These are phyloP conservation scores for Penicillium nordicum DNA, from an alignment of 2,329 filamentous ascomycete species.

Conservation along the genomic window DNA sequence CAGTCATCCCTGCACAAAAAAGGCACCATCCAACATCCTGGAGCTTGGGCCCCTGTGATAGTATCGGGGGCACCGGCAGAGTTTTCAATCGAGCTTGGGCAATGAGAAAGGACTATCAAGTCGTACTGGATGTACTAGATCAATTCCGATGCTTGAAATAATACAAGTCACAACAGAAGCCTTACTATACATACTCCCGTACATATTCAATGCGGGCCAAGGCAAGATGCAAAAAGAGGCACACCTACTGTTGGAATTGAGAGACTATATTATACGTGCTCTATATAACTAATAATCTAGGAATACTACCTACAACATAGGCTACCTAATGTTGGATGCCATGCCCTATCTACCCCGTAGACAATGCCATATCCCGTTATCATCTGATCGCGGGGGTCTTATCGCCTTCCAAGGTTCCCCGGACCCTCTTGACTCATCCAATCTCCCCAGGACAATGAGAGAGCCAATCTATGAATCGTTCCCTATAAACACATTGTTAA, in stretches of 20 bases:
- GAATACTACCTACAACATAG: not conserved
- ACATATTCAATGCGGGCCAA: not conserved
- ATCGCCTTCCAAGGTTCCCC: slow-evolving; percentile 7
- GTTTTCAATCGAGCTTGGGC: slow-evolving; percentile 18
- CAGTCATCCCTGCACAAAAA: slow-evolving; percentile 5
- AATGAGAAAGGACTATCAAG: not conserved
- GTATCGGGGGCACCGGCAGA: slow-evolving; percentile 4
- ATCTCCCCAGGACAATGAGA: not conserved
- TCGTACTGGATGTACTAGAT: slow-evolving; percentile 6
- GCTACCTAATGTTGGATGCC: not conserved
- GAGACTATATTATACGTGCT: not conserved
- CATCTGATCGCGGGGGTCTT: slow-evolving; percentile 17
- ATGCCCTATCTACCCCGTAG: not conserved
- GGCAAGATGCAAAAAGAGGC: not conserved
- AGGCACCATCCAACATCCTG: slow-evolving; percentile 2
- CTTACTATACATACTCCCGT: not conserved
- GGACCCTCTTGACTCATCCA: not conserved
- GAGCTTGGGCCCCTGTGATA: slow-evolving; percentile 14
- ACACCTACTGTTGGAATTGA: not conserved
- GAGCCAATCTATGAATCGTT: not conserved
- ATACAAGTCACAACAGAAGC: not conserved
- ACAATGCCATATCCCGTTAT: not conserved
- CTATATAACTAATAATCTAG: not conserved
- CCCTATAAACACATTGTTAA: not conserved
- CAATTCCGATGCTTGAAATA: not conserved